A percentile compares a stretch with the other conserved stretches of the same genome.
Conservation (phyloP, 768 basidiomycete genomes). For the Amanita molliuscula region DNA sequence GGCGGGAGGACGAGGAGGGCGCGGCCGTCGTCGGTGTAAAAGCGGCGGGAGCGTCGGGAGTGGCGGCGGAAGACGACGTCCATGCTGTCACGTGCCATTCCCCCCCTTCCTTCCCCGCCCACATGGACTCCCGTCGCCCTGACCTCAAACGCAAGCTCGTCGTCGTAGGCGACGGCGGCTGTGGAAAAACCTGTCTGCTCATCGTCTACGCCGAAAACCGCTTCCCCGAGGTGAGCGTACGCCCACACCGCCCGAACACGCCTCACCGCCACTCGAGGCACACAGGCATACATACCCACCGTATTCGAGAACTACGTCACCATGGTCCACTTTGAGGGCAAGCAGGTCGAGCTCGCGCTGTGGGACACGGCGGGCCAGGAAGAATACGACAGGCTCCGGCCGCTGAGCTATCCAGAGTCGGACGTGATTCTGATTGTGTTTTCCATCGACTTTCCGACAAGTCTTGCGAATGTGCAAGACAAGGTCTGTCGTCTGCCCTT, state of each 20-base stretch:
- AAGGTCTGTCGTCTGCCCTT: slow-evolving; percentile 41
- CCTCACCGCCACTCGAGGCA: slow-evolving; percentile 11
- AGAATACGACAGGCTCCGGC: slow-evolving; percentile 86
- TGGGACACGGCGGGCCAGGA: slow-evolving; percentile 99
- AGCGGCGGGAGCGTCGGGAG: slow-evolving; percentile 2
- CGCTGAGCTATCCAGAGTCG: slow-evolving; percentile 81
- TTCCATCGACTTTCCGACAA: slow-evolving; percentile 87
- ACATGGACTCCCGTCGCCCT: slow-evolving; percentile 36
- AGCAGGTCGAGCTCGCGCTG: slow-evolving; percentile 88
- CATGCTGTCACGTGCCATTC: not conserved
- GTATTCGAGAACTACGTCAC: slow-evolving; percentile 95
- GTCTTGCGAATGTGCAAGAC: slow-evolving; percentile 83
- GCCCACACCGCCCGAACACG: not conserved
- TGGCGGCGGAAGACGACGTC: slow-evolving; percentile 1
- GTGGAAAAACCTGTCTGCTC: slow-evolving; percentile 90
- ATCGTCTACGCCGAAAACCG: slow-evolving; percentile 96
- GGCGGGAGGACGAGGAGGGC: not conserved
- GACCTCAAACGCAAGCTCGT: slow-evolving; percentile 83
- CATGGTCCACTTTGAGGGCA: slow-evolving; percentile 76
- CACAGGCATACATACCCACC: slow-evolving; percentile 83
- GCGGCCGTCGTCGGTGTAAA: slow-evolving; percentile 4
- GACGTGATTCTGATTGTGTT: slow-evolving; percentile 92
- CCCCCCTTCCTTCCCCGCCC: not conserved
- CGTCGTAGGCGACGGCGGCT: slow-evolving; percentile 83
- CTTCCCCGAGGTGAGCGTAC: slow-evolving; percentile 73